Evolutionary conservation across 2,329 filamentous ascomycete genomes (phyloP).

Genomic region (Arthrobotrys musiformis): DNA sequence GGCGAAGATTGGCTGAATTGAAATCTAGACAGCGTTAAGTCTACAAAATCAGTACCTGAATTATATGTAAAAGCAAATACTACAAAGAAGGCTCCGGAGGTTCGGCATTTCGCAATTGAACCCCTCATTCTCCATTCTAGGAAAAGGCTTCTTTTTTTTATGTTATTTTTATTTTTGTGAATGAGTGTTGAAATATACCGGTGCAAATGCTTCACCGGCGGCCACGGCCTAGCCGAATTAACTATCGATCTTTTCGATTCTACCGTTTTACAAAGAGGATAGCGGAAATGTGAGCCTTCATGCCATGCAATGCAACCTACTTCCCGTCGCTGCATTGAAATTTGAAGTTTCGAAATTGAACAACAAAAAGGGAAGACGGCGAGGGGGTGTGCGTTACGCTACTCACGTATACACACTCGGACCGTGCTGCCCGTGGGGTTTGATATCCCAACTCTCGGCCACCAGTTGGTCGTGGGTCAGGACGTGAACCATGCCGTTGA

Average conservation of each 20-base stretch:
- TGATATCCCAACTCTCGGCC: slow-evolving; percentile 27
- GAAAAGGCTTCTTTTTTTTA: background rate
- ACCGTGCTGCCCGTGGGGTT: slow-evolving; percentile 19
- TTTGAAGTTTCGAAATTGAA: background rate
- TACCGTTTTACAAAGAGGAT: background rate
- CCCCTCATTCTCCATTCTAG: background rate
- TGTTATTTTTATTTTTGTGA: too few relatives aligned
- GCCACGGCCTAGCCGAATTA: slow-evolving; percentile 25
- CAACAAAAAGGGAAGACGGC: too few relatives aligned
- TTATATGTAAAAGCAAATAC: background rate
- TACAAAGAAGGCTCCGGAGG: too few relatives aligned
- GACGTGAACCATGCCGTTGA: slow-evolving; percentile 29
- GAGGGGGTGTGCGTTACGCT: background rate
- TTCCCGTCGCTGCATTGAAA: background rate
- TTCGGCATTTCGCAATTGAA: background rate
- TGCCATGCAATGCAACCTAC: slow-evolving; percentile 1
- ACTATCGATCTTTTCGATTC: slow-evolving; percentile 20
- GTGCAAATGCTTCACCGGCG: slow-evolving; percentile 22
- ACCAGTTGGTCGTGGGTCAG: slow-evolving; percentile 7
- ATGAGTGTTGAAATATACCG: slow-evolving; percentile 10
- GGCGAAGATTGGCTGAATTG: slow-evolving; percentile 10
- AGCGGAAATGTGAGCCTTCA: background rate
- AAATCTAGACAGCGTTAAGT: slow-evolving; percentile 5
- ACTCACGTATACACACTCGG: slow-evolving; percentile 38
- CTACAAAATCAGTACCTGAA: background rate